A percentile compares a stretch with the other conserved stretches of the same genome.
Evolutionary conservation across 148 eudicot genomes (phyloP).

Genomic region (Heliosperma pusillum): DNA sequence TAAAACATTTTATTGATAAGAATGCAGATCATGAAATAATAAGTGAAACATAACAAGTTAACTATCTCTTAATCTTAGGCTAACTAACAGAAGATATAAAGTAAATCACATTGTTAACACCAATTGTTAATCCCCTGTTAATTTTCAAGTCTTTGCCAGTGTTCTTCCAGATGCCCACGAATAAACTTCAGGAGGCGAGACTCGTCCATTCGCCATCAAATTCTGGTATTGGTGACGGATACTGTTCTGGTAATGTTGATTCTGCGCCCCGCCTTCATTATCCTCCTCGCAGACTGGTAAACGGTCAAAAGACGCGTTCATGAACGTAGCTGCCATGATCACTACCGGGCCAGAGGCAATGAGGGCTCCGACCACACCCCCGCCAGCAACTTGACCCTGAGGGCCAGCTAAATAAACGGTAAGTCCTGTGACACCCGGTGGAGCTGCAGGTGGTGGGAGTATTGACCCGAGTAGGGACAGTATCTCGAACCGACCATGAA

Average conservation of each 20-base stretch:
- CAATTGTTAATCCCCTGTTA: not conserved
- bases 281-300: conserved; percentile 57
- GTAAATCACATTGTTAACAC: not conserved
- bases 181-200: conserved; percentile 45
- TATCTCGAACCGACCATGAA: conserved; percentile 75
- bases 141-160: conserved; percentile 34
- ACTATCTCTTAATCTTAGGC: too few relatives aligned
- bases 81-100: too few relatives aligned
- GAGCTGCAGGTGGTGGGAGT: conserved; percentile 59
- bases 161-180: conserved; percentile 44
- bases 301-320: conserved; percentile 68
- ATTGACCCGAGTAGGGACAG: conserved; percentile 65
- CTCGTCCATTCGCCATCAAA: conserved; percentile 37
- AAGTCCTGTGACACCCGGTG: conserved; percentile 60
- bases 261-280: conserved; percentile 21
- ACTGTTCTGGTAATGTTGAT: conserved; percentile 34
- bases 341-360: conserved; percentile 70
- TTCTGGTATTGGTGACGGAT: conserved; percentile 45
- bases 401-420: conserved; percentile 64
- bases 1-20: not conserved
- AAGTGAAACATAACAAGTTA: too few relatives aligned
- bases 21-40: too few relatives aligned
- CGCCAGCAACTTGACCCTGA: conserved; percentile 77
- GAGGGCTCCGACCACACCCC: conserved; percentile 64
- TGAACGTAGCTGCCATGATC: conserved; percentile 66